phyloP scores from a whole-genome alignment of 1,284 basidiomycete species.

The Rugosomyces carneus region DNA sequence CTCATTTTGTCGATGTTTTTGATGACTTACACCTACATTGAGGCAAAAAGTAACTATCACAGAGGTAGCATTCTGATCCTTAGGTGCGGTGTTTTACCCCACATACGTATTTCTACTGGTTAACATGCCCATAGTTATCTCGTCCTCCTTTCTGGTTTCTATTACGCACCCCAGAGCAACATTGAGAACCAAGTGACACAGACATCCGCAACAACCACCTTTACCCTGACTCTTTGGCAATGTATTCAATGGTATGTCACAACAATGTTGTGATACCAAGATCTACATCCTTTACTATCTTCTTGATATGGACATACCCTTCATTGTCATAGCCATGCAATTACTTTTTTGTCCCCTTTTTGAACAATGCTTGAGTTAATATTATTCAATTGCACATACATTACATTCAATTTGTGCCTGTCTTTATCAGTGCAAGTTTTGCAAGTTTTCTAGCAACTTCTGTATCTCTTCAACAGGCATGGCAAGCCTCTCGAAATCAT shows the following conservation, averaged over 20 bases:
- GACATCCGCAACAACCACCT: slow-evolving; percentile 19
- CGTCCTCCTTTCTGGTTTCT: slow-evolving; percentile 76
- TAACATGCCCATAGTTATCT: slow-evolving; percentile 50
- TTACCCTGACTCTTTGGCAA: slow-evolving; percentile 31
- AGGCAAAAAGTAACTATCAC: slow-evolving; percentile 96
- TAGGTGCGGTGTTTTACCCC: slow-evolving; percentile 50
- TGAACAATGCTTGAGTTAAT: slow-evolving; percentile 4
- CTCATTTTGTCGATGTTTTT: slow-evolving; percentile 95
- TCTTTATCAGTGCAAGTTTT: slow-evolving; percentile 51
- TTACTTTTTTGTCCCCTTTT: not conserved
- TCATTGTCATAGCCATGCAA: not conserved
- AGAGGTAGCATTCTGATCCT: slow-evolving; percentile 89
- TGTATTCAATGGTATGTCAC: slow-evolving; percentile 30
- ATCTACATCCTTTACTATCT: not conserved
- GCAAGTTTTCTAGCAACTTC: slow-evolving; percentile 52
- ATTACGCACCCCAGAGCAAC: slow-evolving; percentile 53
- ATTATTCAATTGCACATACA: slow-evolving; percentile 19
- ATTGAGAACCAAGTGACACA: slow-evolving; percentile 27
- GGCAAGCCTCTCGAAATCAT: slow-evolving; percentile 47
- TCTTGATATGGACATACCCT: not conserved
- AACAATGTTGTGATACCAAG: slow-evolving; percentile 20
- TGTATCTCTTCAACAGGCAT: slow-evolving; percentile 39
- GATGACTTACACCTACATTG: slow-evolving; percentile 98
- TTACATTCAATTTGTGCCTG: slow-evolving; percentile 8
- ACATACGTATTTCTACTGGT: slow-evolving; percentile 1